phyloP scores from a whole-genome alignment of 768 basidiomycete species.

The Leccinum subtestaceum region DNA sequence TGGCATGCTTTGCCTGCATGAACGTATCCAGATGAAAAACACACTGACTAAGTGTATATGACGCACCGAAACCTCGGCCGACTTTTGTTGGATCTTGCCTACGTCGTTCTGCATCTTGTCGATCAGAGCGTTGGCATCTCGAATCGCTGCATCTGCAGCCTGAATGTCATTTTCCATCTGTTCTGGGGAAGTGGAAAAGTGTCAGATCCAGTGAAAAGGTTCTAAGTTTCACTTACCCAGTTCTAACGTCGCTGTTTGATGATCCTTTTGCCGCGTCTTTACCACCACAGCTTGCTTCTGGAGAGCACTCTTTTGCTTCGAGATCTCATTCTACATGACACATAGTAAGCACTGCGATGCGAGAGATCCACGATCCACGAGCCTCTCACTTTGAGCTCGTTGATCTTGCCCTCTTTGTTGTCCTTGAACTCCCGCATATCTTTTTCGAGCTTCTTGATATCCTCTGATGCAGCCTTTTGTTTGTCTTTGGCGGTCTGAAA shows the following conservation, averaged over 20 bases:
- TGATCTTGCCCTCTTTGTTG: conserved; percentile 96
- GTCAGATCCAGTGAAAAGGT: not conserved
- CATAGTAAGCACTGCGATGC: not conserved
- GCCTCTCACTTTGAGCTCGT: conserved; percentile 76
- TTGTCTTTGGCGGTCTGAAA: conserved; percentile 69
- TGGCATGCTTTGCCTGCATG: conserved; percentile 51
- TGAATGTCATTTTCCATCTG: conserved; percentile 33
- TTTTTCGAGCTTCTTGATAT: conserved; percentile 84
- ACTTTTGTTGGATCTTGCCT: conserved; percentile 50
- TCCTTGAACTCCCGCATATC: conserved; percentile 99
- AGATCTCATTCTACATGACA: conserved; percentile 57
- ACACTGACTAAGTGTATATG: not conserved
- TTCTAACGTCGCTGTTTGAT: conserved; percentile 84
- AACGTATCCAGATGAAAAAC: not conserved
- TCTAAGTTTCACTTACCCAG: conserved; percentile 53
- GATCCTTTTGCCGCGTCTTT: conserved; percentile 86
- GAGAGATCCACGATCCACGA: not conserved
- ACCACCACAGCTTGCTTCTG: conserved; percentile 79
- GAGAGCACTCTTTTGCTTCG: conserved; percentile 73
- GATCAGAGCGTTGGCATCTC: conserved; percentile 41
- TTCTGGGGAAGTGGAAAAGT: conserved; percentile 7
- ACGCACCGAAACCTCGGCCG: conserved; percentile 30
- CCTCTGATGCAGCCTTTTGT: conserved; percentile 71
- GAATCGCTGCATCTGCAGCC: conserved; percentile 20
- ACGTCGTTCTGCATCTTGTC: conserved; percentile 62